Evolutionary conservation across 805 yeast species (phyloP).

Genomic region (Candida suzukii): DNA sequence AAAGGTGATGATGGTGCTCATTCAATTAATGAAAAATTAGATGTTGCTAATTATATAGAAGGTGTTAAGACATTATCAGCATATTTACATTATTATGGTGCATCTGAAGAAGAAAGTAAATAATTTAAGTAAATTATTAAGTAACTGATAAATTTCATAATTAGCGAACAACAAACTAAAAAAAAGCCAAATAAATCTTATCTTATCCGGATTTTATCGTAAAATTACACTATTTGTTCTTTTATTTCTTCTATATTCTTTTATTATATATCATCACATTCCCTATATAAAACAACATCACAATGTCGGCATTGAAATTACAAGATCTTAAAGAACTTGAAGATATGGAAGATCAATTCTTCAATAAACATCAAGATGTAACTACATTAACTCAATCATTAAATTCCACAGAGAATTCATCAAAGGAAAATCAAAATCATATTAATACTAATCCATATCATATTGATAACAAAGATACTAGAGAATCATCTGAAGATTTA

Average conservation of each 20-base stretch:
- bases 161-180: too few species aligned
- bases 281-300: not conserved
- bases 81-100: conserved; percentile 77
- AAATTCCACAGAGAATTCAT: too few species aligned
- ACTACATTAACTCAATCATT: too few species aligned
- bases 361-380: too few species aligned
- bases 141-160: too few species aligned
- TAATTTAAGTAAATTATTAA: too few species aligned
- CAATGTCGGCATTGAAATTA: conserved; percentile 10
- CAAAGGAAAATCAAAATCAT: too few species aligned
- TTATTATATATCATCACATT: not conserved
- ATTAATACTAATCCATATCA: too few species aligned
- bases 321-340: conserved; percentile 10
- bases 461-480: not conserved
- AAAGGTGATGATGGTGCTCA: conserved; percentile 99
- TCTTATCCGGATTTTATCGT: too few species aligned
- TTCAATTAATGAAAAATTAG: conserved; percentile 91
- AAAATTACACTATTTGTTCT: too few species aligned
- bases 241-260: too few species aligned
- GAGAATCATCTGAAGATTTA: conserved; percentile 2
- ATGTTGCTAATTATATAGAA: conserved; percentile 80
- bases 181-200: too few species aligned
- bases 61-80: conserved; percentile 94
- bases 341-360: conserved; percentile 5
- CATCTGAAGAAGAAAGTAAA: conserved; percentile 1